phyloP scores from a whole-genome alignment of 2,329 filamentous ascomycete genomes.

The Aureobasidium sp. region DNA sequence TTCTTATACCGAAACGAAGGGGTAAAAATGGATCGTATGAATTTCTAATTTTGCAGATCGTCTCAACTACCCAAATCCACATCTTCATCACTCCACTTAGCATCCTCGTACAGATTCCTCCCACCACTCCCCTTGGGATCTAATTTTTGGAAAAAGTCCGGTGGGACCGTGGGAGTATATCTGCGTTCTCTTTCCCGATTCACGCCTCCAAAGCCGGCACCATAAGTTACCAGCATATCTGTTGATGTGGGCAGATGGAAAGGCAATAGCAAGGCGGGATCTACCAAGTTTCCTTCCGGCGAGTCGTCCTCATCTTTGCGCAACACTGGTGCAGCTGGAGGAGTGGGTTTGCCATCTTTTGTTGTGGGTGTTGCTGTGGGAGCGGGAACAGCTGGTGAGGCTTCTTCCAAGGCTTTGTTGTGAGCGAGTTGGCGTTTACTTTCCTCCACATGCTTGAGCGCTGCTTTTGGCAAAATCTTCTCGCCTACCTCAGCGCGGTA shows the following conservation, averaged over 20 bases:
- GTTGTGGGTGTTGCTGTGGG: too few species aligned
- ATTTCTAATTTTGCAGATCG: too few species aligned
- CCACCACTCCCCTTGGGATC: conserved; percentile 41
- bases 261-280: conserved; percentile 85
- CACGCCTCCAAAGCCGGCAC: conserved; percentile 85
- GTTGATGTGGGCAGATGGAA: conserved; percentile 91
- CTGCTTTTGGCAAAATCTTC: conserved; percentile 80
- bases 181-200: conserved; percentile 88
- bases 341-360: background rate
- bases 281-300: conserved; percentile 69
- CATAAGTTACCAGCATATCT: conserved; percentile 94
- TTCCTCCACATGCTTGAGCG: conserved; percentile 74
- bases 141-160: conserved; percentile 84
- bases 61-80: conserved; percentile 8
- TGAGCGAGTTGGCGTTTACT: conserved; percentile 63
- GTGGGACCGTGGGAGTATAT: conserved; percentile 90
- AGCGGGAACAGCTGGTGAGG: background rate
- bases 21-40: too few species aligned
- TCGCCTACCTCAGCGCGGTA: conserved; percentile 94
- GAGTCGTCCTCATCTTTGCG: conserved; percentile 53
- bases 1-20: too few species aligned
- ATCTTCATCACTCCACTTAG: conserved; percentile 22
- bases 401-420: conserved; percentile 24
- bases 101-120: conserved; percentile 25
- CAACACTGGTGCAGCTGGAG: background rate